phyloP scores from a whole-genome alignment of 768 basidiomycete genomes.

The Phlebiopsis flavidoalba region DNA sequence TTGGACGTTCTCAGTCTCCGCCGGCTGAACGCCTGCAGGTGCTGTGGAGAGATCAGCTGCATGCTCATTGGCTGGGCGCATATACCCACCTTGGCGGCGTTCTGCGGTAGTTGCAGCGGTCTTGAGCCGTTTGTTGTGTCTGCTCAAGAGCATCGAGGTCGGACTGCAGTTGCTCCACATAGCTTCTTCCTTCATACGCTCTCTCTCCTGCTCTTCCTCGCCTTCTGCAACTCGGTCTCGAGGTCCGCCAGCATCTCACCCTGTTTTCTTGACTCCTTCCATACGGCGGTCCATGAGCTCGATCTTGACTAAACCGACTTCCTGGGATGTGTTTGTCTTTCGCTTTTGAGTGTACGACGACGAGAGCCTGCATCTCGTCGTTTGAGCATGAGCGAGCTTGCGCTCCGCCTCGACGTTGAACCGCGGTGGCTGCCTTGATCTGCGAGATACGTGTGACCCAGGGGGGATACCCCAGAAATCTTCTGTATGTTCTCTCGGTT shows the following conservation, averaged over 20 bases:
- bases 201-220: slow-evolving; percentile 84
- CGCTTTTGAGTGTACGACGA: slow-evolving; percentile 76
- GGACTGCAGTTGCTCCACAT: slow-evolving; percentile 83
- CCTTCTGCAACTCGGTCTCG: slow-evolving; percentile 74
- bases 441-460: slow-evolving; percentile 82
- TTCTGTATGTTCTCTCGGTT: slow-evolving; percentile 73
- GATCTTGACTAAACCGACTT: slow-evolving; percentile 85
- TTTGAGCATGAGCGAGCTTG: slow-evolving; percentile 77
- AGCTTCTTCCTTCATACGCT: slow-evolving; percentile 75
- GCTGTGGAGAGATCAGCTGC: slow-evolving; percentile 10
- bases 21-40: slow-evolving; percentile 44
- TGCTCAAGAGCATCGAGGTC: slow-evolving; percentile 85
- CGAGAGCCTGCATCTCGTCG: slow-evolving; percentile 86
- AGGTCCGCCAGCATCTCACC: slow-evolving; percentile 79
- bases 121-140: slow-evolving; percentile 84
- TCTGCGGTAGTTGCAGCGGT: slow-evolving; percentile 59
- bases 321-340: slow-evolving; percentile 90
- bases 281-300: slow-evolving; percentile 92
- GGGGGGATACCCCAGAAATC: slow-evolving; percentile 69
- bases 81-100: slow-evolving; percentile 58
- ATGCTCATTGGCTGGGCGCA: not conserved
- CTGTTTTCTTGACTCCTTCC: slow-evolving; percentile 88
- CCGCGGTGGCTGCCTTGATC: slow-evolving; percentile 75
- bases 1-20: slow-evolving; percentile 56
- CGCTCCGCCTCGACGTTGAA: slow-evolving; percentile 93